Evolutionary conservation across 208 protist species (phyloP).

Genomic region (Naegleria fowleri): DNA sequence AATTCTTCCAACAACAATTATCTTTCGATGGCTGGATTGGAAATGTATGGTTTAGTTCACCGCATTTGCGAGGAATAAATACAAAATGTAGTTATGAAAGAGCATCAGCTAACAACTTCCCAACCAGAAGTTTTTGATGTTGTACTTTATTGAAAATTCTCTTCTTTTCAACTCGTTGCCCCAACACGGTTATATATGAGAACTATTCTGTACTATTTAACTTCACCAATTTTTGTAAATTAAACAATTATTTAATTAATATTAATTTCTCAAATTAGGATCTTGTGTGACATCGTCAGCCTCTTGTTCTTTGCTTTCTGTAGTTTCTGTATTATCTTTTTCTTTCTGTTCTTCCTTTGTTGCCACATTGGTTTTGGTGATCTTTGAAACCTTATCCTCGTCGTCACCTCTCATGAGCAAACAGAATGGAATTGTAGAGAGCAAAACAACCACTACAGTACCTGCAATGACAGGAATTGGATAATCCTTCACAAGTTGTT

Average conservation of each 20-base stretch:
- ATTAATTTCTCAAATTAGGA: no score
- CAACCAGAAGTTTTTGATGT: no score
- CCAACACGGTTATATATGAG: no score
- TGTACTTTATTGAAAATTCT: no score
- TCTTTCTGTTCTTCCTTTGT: slow-evolving; percentile 30
- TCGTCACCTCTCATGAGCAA: background rate
- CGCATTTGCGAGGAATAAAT: background rate
- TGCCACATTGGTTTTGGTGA: slow-evolving; percentile 16
- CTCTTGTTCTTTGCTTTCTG: no score
- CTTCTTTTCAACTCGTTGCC: no score
- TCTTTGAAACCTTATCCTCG: slow-evolving; percentile 27
- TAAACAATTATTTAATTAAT: no score
- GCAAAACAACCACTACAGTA: background rate
- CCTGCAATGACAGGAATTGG: background rate
- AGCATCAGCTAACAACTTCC: no score
- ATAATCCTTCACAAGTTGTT: background rate
- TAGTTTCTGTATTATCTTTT: background rate
- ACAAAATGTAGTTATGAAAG: no score
- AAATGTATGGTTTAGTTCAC: background rate
- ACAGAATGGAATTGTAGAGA: background rate
- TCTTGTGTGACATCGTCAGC: no score
- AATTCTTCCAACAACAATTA: background rate
- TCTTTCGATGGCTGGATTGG: background rate
- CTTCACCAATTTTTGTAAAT: no score
- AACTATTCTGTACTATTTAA: no score